These are phyloP conservation scores for Ailanthus altissimus DNA, from an alignment of 345 rosid genomes.

Conservation along the genomic window DNA sequence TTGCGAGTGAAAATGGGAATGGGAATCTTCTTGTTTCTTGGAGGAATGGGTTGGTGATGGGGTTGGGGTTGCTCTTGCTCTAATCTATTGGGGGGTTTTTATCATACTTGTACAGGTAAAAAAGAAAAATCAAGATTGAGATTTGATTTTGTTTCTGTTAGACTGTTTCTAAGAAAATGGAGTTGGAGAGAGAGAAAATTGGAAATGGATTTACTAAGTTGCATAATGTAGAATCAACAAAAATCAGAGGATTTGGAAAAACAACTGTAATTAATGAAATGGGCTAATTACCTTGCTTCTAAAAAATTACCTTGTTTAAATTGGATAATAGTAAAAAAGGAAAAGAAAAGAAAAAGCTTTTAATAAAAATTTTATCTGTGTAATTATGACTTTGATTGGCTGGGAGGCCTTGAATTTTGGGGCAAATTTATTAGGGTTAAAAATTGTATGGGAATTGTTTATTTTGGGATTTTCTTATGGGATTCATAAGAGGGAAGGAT, in stretches of 20 bases:
- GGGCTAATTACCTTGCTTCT: neutral
- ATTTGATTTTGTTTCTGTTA: neutral
- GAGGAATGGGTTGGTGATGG: constrained; percentile 33
- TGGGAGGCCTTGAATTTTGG: constrained; percentile 18
- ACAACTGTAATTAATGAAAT: constrained; percentile 17
- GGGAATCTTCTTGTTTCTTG: constrained; percentile 63
- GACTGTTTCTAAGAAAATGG: constrained; percentile 23
- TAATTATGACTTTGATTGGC: constrained; percentile 26
- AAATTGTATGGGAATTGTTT: neutral
- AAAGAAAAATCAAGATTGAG: constrained; percentile 30
- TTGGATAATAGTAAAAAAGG: neutral
- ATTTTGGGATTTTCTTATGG: constrained; percentile 1
- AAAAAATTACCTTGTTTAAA: no score
- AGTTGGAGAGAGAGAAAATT: constrained; percentile 1
- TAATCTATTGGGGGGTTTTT: no score
- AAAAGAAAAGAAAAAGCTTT: neutral
- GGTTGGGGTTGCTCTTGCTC: no score
- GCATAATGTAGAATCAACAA: constrained; percentile 28
- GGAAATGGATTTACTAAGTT: constrained; percentile 14
- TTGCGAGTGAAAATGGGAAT: neutral
- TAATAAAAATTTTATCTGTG: neutral
- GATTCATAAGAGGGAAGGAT: neutral
- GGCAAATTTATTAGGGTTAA: neutral
- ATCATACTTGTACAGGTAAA: constrained; percentile 13
- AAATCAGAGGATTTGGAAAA: constrained; percentile 20